Evolutionary conservation across 768 basidiomycete species (phyloP).

Genomic region (Leccinum truebloodii): DNA sequence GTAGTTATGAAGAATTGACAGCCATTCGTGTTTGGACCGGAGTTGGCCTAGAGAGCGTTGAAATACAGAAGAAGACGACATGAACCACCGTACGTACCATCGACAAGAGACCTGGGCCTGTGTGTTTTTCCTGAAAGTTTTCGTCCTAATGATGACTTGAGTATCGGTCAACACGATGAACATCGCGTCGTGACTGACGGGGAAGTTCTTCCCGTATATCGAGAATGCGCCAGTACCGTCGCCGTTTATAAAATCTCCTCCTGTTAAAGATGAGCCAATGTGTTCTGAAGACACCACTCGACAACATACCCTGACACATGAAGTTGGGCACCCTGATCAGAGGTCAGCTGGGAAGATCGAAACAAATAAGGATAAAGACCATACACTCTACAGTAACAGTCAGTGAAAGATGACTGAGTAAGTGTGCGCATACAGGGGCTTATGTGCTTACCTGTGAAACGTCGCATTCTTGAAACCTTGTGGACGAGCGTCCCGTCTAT

Average conservation of each 20-base stretch:
- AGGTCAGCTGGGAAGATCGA: conserved; percentile 5
- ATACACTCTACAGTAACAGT: conserved; percentile 62
- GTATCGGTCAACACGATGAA: neutral
- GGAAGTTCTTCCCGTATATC: conserved; percentile 95
- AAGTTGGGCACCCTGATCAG: conserved; percentile 77
- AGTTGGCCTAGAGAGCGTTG: conserved; percentile 71
- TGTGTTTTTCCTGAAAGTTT: conserved; percentile 91
- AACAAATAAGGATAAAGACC: conserved; percentile 18
- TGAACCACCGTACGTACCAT: conserved; percentile 67
- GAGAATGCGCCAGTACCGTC: conserved; percentile 97
- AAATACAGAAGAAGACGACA: neutral
- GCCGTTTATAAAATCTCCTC: conserved; percentile 91
- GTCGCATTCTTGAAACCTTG: conserved; percentile 92
- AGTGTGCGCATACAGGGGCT: conserved; percentile 2
- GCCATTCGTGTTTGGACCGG: conserved; percentile 91
- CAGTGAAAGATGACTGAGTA: conserved; percentile 8
- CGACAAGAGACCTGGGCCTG: conserved; percentile 80
- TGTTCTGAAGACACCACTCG: neutral
- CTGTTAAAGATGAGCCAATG: conserved; percentile 37
- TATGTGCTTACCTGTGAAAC: conserved; percentile 75
- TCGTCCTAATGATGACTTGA: conserved; percentile 65
- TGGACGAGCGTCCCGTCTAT: conserved; percentile 63
- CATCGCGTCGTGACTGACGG: conserved; percentile 46
- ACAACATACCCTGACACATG: conserved; percentile 83
- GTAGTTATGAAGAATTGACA: conserved; percentile 99